These are phyloP conservation scores for Monilinia fructicola DNA, from an alignment of 2,329 filamentous ascomycete species.

Conservation along the genomic window DNA sequence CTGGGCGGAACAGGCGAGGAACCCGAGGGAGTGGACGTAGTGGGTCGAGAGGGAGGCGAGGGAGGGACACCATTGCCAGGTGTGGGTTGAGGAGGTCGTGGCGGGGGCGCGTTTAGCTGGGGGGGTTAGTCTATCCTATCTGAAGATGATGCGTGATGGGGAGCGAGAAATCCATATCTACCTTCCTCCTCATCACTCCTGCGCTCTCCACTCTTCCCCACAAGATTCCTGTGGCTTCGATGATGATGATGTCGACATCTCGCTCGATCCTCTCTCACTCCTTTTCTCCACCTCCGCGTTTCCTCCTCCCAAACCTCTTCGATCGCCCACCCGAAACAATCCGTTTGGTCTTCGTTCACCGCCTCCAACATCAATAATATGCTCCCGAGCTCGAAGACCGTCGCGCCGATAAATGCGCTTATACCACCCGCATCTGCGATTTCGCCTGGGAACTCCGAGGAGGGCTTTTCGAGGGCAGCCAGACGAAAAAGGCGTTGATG, in stretches of 20 bases:
- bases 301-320: constrained; percentile 47
- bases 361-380: constrained; percentile 65
- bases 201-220: constrained; percentile 38
- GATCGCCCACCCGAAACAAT: constrained; percentile 69
- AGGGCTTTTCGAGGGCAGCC: constrained; percentile 57
- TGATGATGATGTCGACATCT: constrained; percentile 48
- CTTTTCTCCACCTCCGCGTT: constrained; percentile 36
- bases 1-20: constrained; percentile 58
- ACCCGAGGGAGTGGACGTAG: constrained; percentile 62
- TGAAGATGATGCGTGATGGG: neutral
- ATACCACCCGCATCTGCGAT: constrained; percentile 56
- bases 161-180: neutral
- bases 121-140: neutral
- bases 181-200: constrained; percentile 7
- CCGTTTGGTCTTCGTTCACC: constrained; percentile 63
- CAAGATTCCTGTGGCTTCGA: constrained; percentile 42
- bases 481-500: constrained; percentile 63
- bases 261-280: constrained; percentile 26
- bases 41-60: constrained; percentile 56
- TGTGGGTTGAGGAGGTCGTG: neutral
- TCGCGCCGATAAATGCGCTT: constrained; percentile 65
- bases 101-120: neutral
- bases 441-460: constrained; percentile 55
- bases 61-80: constrained; percentile 62
- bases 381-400: constrained; percentile 64